phyloP scores from a whole-genome alignment of 2,329 filamentous ascomycete genomes.

The Periconia macrospinosa region DNA sequence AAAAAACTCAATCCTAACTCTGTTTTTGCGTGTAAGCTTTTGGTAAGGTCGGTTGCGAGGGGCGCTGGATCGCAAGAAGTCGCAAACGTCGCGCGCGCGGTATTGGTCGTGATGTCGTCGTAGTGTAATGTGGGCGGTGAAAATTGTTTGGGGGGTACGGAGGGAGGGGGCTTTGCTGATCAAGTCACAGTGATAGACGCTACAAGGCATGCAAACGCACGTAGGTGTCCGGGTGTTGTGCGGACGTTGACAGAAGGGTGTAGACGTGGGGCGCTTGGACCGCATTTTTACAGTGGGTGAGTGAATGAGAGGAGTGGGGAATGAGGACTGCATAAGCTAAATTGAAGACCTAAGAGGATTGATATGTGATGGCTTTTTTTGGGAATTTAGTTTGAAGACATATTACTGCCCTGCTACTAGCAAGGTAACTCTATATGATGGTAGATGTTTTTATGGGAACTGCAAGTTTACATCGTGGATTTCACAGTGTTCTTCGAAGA shows the following conservation, averaged over 20 bases:
- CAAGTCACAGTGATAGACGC: too few species aligned
- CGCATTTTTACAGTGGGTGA: conserved; percentile 3
- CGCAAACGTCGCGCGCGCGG: too few species aligned
- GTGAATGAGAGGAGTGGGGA: background rate
- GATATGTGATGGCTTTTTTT: background rate
- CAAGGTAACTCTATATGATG: background rate
- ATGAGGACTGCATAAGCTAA: background rate
- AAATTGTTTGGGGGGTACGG: too few species aligned
- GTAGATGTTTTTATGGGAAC: background rate
- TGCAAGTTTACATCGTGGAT: background rate
- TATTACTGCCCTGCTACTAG: background rate
- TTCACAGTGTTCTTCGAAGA: background rate
- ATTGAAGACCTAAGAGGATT: background rate
- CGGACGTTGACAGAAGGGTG: background rate
- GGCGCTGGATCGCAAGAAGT: too few species aligned
- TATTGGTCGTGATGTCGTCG: too few species aligned
- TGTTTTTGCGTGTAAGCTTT: too few species aligned
- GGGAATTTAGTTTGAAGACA: too few species aligned
- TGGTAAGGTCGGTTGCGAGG: too few species aligned
- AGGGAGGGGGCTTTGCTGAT: too few species aligned
- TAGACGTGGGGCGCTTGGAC: conserved; percentile 2
- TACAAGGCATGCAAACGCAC: too few species aligned
- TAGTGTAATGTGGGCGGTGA: too few species aligned
- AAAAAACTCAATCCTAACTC: too few species aligned
- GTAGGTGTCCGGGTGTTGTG: background rate